A percentile compares a stretch with the other conserved stretches of the same genome.
Conservation (phyloP, 805 yeast species). For the Candida alai region DNA sequence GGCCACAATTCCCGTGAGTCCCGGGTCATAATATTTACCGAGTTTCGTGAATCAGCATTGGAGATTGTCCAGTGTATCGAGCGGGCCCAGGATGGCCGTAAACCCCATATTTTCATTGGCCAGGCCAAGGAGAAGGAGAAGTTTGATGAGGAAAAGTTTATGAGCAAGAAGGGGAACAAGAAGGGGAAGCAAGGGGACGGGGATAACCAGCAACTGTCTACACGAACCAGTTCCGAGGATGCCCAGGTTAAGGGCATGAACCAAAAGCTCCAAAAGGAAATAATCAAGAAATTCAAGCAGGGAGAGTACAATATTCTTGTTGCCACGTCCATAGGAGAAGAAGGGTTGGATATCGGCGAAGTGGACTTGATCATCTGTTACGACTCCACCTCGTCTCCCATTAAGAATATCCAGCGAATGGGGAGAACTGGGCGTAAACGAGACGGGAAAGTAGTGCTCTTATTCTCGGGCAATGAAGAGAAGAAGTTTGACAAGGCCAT, state of each 20-base stretch:
- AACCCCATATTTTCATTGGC: conserved; percentile 89
- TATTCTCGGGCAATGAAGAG: conserved; percentile 76
- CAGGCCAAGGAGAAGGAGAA: conserved; percentile 75
- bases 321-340: conserved; percentile 97
- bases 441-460: conserved; percentile 74
- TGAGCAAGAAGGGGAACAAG: conserved; percentile 22
- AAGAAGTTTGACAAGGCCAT: conserved; percentile 77
- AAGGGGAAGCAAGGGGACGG: conserved; percentile 18
- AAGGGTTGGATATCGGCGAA: conserved; percentile 97
- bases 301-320: conserved; percentile 79
- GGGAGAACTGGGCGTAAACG: conserved; percentile 97
- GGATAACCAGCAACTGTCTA: conserved; percentile 18
- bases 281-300: conserved; percentile 65
- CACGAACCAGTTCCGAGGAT: conserved; percentile 63
- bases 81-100: conserved; percentile 22
- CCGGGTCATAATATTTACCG: conserved; percentile 83
- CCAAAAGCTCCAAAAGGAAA: conserved; percentile 80
- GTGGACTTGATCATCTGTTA: conserved; percentile 91
- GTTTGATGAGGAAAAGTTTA: conserved; percentile 47
- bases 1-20: conserved; percentile 45
- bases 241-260: conserved; percentile 86
- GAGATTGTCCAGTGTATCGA: conserved; percentile 75
- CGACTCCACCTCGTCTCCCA: conserved; percentile 91
- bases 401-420: conserved; percentile 91
- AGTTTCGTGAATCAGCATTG: conserved; percentile 82